Evolutionary conservation across 164 flowering plant genomes (phyloP).

Genomic region (Vitis riparia): DNA sequence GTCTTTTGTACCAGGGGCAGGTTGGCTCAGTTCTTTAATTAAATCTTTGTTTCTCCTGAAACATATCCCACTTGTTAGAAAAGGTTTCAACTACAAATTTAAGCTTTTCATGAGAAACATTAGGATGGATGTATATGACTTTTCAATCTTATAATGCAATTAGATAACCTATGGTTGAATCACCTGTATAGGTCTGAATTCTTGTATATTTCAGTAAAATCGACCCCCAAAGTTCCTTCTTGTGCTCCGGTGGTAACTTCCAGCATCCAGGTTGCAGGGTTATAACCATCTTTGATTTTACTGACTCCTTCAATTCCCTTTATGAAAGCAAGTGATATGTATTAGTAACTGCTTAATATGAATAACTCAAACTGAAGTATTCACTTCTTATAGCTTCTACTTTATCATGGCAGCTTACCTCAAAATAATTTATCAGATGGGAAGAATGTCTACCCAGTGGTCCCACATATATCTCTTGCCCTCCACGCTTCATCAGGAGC

Average conservation of each 20-base stretch:
- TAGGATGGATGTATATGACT: too few species aligned
- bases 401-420: conserved; percentile 30
- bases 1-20: conserved; percentile 37
- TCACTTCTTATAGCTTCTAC: too few species aligned
- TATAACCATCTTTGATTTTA: conserved; percentile 28
- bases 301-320: conserved; percentile 16
- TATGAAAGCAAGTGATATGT: background rate
- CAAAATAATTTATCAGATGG: conserved; percentile 50
- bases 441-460: conserved; percentile 50
- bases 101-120: too few species aligned
- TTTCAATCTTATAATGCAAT: too few species aligned
- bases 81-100: background rate
- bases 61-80: conserved; percentile 8
- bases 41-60: conserved; percentile 50
- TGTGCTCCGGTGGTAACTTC: conserved; percentile 19
- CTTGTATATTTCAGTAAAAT: conserved; percentile 18
- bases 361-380: too few species aligned
- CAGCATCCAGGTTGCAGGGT: conserved; percentile 53
- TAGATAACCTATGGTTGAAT: too few species aligned
- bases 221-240: conserved; percentile 22
- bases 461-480: conserved; percentile 51
- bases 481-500: conserved; percentile 54
- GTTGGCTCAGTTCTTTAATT: conserved; percentile 33
- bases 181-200: conserved; percentile 31
- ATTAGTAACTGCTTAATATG: background rate